phyloP scores from a whole-genome alignment of 495 filamentous ascomycete species.

The Penicillium arizonense region DNA sequence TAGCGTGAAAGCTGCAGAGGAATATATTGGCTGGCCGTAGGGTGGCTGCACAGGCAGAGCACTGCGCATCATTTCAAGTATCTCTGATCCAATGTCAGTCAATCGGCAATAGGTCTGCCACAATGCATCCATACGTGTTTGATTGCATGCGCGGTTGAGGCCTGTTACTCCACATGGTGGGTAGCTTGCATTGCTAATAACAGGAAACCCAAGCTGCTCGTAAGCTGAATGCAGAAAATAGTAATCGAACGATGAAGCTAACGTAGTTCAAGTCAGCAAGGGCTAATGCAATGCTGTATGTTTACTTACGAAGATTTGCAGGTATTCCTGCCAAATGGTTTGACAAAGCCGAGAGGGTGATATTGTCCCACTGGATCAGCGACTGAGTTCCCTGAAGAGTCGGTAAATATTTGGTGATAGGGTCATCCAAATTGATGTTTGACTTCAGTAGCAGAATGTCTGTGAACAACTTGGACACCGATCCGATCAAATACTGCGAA shows the following conservation, averaged over 20 bases:
- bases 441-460: conserved; percentile 16
- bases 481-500: conserved; percentile 18
- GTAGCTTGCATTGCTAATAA: conserved; percentile 8
- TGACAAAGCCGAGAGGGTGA: conserved; percentile 10
- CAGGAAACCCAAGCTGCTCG: conserved; percentile 10
- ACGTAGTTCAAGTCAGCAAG: too few species aligned
- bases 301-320: conserved; percentile 8
- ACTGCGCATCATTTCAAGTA: conserved; percentile 8
- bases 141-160: conserved; percentile 4
- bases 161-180: conserved; percentile 12
- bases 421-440: conserved; percentile 7
- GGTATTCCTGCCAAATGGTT: conserved; percentile 16
- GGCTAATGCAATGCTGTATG: not conserved
- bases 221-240: not conserved
- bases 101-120: too few species aligned
- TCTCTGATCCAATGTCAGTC: not conserved
- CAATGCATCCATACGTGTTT: not conserved
- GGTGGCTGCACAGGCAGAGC: conserved; percentile 10
- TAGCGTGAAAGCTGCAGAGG: conserved; percentile 9
- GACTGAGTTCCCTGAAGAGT: not conserved
- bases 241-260: too few species aligned
- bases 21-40: conserved; percentile 12
- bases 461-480: conserved; percentile 15
- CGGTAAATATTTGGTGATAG: conserved; percentile 14
- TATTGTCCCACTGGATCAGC: conserved; percentile 10